Percentiles rank a stretch among this genome's conserved stretches.
Evolutionary conservation across 176 grass and related monocot species (phyloP).

Genomic region (Eleusine coracana): DNA sequence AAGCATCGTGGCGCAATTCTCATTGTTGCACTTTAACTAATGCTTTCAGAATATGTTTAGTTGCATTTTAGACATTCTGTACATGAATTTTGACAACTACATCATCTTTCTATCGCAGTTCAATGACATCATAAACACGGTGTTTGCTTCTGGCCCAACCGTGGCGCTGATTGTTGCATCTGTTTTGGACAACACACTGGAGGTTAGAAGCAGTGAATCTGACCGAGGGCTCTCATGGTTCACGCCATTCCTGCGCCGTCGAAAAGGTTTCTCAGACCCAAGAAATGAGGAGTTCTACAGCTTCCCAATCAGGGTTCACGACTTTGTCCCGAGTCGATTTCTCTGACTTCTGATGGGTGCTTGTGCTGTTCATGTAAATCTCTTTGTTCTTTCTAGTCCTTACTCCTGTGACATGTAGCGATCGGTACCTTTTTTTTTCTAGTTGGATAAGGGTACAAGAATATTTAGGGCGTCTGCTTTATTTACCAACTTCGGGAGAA

Average conservation of each 20-base stretch:
- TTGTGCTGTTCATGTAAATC: slow-evolving; percentile 51
- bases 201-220: slow-evolving; percentile 21
- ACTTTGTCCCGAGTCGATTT: slow-evolving; percentile 57
- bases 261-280: slow-evolving; percentile 50
- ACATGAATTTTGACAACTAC: slow-evolving; percentile 7
- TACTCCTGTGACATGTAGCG: slow-evolving; percentile 34
- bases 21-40: not conserved
- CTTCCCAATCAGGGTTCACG: slow-evolving; percentile 68
- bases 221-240: slow-evolving; percentile 91
- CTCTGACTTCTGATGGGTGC: slow-evolving; percentile 19
- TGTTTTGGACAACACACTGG: slow-evolving; percentile 77
- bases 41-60: not conserved
- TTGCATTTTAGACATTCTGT: slow-evolving; percentile 4
- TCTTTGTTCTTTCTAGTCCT: slow-evolving; percentile 41
- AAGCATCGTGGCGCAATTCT: not conserved
- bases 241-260: slow-evolving; percentile 50
- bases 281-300: slow-evolving; percentile 91
- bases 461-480: slow-evolving; percentile 13
- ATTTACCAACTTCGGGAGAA: not conserved
- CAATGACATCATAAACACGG: slow-evolving; percentile 91
- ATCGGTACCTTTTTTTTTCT: slow-evolving; percentile 25
- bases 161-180: slow-evolving; percentile 72
- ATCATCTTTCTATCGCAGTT: slow-evolving; percentile 57
- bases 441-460: slow-evolving; percentile 51
- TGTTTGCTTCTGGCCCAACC: slow-evolving; percentile 75